Conservation (phyloP, 164 flowering plant genomes). For the Dillenia turbinata region DNA sequence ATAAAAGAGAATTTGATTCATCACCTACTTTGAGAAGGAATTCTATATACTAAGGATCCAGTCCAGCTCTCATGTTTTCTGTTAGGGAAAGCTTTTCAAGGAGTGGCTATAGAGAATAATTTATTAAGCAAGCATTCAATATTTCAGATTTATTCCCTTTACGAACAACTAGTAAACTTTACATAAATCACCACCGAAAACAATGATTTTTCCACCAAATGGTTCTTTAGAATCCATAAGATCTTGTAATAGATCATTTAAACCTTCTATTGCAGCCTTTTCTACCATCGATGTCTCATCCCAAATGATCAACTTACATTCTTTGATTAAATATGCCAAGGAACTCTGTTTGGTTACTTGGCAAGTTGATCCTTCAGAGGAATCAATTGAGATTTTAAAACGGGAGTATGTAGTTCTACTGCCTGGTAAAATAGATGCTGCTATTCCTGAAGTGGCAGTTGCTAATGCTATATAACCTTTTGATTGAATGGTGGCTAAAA, state of each 20-base stretch:
- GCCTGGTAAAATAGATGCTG: slow-evolving; percentile 8
- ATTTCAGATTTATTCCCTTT: background rate
- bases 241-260: slow-evolving; percentile 9
- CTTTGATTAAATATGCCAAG: background rate
- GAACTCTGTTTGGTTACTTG: slow-evolving; percentile 6
- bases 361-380: background rate
- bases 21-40: slow-evolving; percentile 8
- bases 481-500: slow-evolving; percentile 9
- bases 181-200: slow-evolving; percentile 6
- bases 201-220: slow-evolving; percentile 11
- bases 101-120: slow-evolving; percentile 4
- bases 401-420: slow-evolving; percentile 27
- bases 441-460: slow-evolving; percentile 14
- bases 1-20: too few relatives aligned
- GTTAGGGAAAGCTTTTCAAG: slow-evolving; percentile 1
- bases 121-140: slow-evolving; percentile 3
- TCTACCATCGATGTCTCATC: slow-evolving; percentile 15
- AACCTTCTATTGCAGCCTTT: background rate
- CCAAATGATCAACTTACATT: slow-evolving; percentile 4
- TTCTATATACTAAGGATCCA: background rate
- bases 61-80: slow-evolving; percentile 7
- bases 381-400: slow-evolving; percentile 14
- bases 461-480: slow-evolving; percentile 9
- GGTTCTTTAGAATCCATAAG: background rate
- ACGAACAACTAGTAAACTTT: slow-evolving; percentile 3